Evolutionary conservation across 352 stramenopile genomes (phyloP).

Genomic region (Globisporangium splendens): DNA sequence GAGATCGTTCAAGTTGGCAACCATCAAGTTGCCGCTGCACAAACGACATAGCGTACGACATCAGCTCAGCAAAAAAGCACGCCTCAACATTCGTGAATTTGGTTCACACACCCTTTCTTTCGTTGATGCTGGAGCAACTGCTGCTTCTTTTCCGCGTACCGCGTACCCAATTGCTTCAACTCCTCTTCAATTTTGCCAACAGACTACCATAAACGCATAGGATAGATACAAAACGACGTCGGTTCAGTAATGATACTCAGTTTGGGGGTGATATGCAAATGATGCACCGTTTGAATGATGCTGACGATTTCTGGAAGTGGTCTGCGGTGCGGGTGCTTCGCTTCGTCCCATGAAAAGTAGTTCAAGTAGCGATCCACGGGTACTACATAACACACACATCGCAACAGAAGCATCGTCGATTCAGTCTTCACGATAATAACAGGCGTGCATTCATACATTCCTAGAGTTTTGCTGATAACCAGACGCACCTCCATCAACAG

Average conservation of each 20-base stretch:
- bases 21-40: constrained; percentile 89
- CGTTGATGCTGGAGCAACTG: constrained; percentile 87
- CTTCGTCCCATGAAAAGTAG: constrained; percentile 98
- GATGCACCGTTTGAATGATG: constrained; percentile 89
- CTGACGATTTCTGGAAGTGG: constrained; percentile 95
- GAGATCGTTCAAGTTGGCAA: constrained; percentile 93
- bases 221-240: constrained; percentile 3
- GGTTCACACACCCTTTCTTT: constrained; percentile 80
- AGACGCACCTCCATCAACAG: constrained; percentile 68
- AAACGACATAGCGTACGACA: not conserved
- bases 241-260: not conserved
- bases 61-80: too few relatives aligned
- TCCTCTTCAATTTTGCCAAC: constrained; percentile 96
- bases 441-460: too few relatives aligned
- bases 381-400: constrained; percentile 33
- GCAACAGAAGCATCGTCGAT: too few relatives aligned
- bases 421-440: too few relatives aligned
- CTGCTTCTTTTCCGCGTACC: constrained; percentile 94
- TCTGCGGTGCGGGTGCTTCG: constrained; percentile 95
- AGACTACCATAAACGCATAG: constrained; percentile 35
- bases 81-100: too few relatives aligned
- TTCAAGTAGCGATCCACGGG: constrained; percentile 94
- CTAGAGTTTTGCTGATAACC: too few relatives aligned
- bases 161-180: constrained; percentile 92
- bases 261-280: not conserved